Percentiles rank a stretch among this genome's conserved stretches.
Conservation (phyloP, 805 yeast species). For the Lachancea sp. region DNA sequence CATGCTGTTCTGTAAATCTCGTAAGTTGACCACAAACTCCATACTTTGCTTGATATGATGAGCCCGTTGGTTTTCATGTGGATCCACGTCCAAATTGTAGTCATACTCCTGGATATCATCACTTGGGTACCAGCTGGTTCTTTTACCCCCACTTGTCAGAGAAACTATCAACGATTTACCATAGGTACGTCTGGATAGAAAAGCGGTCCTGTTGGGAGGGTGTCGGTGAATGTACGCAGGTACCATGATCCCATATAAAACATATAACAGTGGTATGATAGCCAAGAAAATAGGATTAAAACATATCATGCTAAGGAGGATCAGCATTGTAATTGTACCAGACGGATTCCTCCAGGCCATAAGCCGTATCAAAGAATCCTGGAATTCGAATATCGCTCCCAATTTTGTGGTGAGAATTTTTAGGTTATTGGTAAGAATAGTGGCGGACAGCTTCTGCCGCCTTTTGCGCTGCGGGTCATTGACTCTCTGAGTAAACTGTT, state of each 20-base stretch:
- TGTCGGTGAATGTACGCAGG: conserved; percentile 69
- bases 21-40: conserved; percentile 51
- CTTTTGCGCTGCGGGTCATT: conserved; percentile 40
- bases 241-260: conserved; percentile 53
- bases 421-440: conserved; percentile 51
- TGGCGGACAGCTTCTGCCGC: conserved; percentile 51
- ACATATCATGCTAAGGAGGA: conserved; percentile 60
- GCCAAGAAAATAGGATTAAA: conserved; percentile 64
- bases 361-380: conserved; percentile 53
- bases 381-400: conserved; percentile 52
- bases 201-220: conserved; percentile 45
- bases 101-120: conserved; percentile 10
- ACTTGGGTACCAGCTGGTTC: conserved; percentile 12
- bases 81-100: conserved; percentile 9
- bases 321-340: conserved; percentile 53
- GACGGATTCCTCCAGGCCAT: conserved; percentile 73
- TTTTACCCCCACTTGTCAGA: conserved; percentile 23
- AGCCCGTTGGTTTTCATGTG: conserved; percentile 19
- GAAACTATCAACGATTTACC: conserved; percentile 49
- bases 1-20: conserved; percentile 65
- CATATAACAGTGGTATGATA: conserved; percentile 52
- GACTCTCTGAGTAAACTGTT: conserved; percentile 37
- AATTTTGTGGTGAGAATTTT: conserved; percentile 48
- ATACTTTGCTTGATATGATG: conserved; percentile 32
- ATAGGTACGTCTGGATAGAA: conserved; percentile 38